phyloP scores from a whole-genome alignment of 441 rosid species.

The Lepidium campestre region DNA sequence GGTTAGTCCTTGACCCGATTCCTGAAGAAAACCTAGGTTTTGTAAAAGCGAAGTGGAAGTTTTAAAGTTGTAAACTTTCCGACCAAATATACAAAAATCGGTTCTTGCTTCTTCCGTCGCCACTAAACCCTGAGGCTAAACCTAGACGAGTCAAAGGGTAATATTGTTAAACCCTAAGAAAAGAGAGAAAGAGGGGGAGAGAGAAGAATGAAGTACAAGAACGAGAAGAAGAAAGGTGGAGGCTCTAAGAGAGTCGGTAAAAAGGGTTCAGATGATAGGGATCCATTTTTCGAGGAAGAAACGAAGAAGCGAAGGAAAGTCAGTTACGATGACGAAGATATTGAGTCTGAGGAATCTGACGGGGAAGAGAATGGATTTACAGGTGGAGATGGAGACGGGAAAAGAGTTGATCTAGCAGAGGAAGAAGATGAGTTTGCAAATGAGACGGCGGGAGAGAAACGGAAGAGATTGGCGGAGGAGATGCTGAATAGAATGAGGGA shows the following conservation, averaged over 20 bases:
- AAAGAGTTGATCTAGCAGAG: slow-evolving; percentile 20
- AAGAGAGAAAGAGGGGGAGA: background rate
- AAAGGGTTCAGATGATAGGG: slow-evolving; percentile 31
- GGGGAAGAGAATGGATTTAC: slow-evolving; percentile 37
- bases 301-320: slow-evolving; percentile 54
- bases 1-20: background rate
- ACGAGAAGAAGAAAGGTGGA: slow-evolving; percentile 30
- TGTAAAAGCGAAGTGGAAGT: background rate
- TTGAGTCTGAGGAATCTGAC: slow-evolving; percentile 54
- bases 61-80: slow-evolving; percentile 21
- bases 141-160: background rate
- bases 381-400: slow-evolving; percentile 16
- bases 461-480: slow-evolving; percentile 59
- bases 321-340: slow-evolving; percentile 35
- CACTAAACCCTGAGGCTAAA: slow-evolving; percentile 29
- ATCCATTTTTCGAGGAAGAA: slow-evolving; percentile 54
- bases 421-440: slow-evolving; percentile 35
- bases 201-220: slow-evolving; percentile 30
- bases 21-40: slow-evolving; percentile 18
- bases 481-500: slow-evolving; percentile 40
- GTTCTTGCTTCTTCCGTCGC: slow-evolving; percentile 19
- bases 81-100: slow-evolving; percentile 19
- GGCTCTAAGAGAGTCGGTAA: slow-evolving; percentile 25
- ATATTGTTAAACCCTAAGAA: slow-evolving; percentile 15
- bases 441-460: slow-evolving; percentile 74